A percentile compares a stretch with the other conserved stretches of the same genome.
Evolutionary conservation across 768 basidiomycete genomes (phyloP).

Genomic region (Dioszegia crocea): DNA sequence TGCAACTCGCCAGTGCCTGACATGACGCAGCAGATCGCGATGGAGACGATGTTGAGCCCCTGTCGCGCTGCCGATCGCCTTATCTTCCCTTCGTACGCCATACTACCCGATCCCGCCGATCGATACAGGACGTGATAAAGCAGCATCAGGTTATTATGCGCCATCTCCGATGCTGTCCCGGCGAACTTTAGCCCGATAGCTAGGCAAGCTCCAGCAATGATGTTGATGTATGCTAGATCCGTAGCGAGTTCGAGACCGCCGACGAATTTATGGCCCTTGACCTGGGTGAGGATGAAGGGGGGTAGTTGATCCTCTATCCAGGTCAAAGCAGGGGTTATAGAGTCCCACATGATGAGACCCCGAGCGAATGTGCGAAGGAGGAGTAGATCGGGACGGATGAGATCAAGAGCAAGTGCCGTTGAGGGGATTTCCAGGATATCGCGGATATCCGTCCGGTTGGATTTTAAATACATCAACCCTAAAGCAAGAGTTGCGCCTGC

Average conservation of each 20-base stretch:
- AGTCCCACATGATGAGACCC: constrained; percentile 80
- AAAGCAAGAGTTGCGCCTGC: constrained; percentile 86
- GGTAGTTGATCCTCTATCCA: constrained; percentile 73
- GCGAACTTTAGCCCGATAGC: constrained; percentile 88
- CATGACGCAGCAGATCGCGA: constrained; percentile 89
- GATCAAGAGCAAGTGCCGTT: constrained; percentile 71
- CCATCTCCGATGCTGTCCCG: constrained; percentile 85
- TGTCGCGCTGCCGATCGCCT: constrained; percentile 80
- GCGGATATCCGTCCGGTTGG: constrained; percentile 76
- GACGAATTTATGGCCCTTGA: constrained; percentile 27
- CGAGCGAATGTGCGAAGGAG: constrained; percentile 73
- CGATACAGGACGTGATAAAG: constrained; percentile 68
- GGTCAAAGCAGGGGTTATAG: constrained; percentile 64
- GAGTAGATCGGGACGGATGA: constrained; percentile 81
- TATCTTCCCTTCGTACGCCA: constrained; percentile 80
- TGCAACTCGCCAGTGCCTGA: constrained; percentile 94
- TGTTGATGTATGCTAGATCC: constrained; percentile 86
- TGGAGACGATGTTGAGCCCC: constrained; percentile 78
- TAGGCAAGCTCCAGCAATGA: constrained; percentile 86
- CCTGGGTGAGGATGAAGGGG: constrained; percentile 4
- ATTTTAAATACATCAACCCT: constrained; percentile 87
- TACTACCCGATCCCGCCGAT: constrained; percentile 53
- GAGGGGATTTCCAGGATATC: constrained; percentile 79
- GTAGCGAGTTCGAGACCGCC: constrained; percentile 61
- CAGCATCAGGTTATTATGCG: constrained; percentile 73